These are phyloP conservation scores for Fagopyrum tataricum DNA, from an alignment of 148 eudicot species.

Conservation along the genomic window DNA sequence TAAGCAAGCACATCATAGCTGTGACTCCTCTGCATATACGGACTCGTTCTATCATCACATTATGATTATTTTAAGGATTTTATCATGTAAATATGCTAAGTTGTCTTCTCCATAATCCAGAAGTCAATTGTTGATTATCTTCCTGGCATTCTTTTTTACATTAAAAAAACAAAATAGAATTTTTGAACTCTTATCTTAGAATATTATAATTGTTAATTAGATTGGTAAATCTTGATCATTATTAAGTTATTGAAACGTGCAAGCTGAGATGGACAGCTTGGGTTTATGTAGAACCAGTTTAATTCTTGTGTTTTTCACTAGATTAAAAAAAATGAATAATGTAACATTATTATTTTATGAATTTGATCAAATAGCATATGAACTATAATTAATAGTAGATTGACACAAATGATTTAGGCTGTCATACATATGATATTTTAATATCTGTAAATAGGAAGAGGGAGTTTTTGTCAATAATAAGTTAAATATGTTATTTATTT, in stretches of 20 bases:
- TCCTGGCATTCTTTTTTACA: not conserved
- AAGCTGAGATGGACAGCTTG: too few relatives aligned
- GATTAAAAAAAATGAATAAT: too few relatives aligned
- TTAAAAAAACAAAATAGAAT: not conserved
- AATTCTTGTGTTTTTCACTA: too few relatives aligned
- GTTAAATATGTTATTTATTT: too few relatives aligned
- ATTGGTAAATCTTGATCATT: not conserved
- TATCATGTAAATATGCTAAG: not conserved
- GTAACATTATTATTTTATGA: too few relatives aligned
- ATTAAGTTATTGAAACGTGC: not conserved
- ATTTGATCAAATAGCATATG: too few relatives aligned
- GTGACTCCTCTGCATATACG: not conserved
- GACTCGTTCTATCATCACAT: conserved; percentile 1
- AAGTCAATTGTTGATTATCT: conserved; percentile 3
- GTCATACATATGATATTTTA: too few relatives aligned
- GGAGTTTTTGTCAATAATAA: too few relatives aligned
- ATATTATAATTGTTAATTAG: not conserved
- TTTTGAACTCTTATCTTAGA: not conserved
- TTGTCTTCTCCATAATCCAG: not conserved
- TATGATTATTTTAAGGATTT: not conserved
- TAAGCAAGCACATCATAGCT: conserved; percentile 3
- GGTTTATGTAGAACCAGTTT: too few relatives aligned
- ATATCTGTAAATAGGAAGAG: too few relatives aligned
- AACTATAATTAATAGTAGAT: too few relatives aligned
- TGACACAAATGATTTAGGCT: too few relatives aligned